Base-by-base conservation (phyloP, 768 basidiomycete genomes). In the Tulasnella sp. region DNA sequence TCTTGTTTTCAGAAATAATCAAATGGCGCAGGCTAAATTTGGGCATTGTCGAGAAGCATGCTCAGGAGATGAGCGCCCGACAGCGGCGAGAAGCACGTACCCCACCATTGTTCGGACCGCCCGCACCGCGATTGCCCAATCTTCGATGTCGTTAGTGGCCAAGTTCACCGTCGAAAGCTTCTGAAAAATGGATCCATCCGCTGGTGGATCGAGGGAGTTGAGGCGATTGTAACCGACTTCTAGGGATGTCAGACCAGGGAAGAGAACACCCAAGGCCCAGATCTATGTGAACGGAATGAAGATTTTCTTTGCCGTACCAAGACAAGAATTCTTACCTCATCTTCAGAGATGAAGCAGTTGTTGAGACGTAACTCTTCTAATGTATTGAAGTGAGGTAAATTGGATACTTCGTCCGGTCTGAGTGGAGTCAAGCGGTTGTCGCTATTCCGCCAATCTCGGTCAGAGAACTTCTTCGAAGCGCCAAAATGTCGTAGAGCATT, bases 181-280 rank as follows among this genome's bases (percentile, higher is more conserved):
- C 31, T 28, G 22, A 31, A 78, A 78, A 41, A 73, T 34, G 79
- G 28, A 48, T 22, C 3, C 69, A 20, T n/a, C 44, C 42, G 72
- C 41, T 18, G 79, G 77, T n/a, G 54, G 42, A 22, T 64, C 8
- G 11, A 78, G 77, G 77, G 77, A 78, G 41, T 84, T 82, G 73
- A 96, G 86, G 16, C 86, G 83, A 84, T 96, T 96, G 86, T 92
- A 90, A 16, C 93, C 95, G 82, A 93, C 84, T 86, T 96, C 93
- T 20, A 94, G 86, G 3, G 82, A 69, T 31, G 50, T 78, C 20
- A 85, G 81, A 12, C 78, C 74, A 0, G 82, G 77, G 6, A 85
- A 80, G 3, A 81, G 82, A 2, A 42, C 28, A 86, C 48, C 84
- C 86, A 4, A 91, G 90, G 90, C 94, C 92, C 81, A 86, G 85